Base-by-base conservation (phyloP, 768 basidiomycete species). In the Phanerodontia chrysosporium region DNA sequence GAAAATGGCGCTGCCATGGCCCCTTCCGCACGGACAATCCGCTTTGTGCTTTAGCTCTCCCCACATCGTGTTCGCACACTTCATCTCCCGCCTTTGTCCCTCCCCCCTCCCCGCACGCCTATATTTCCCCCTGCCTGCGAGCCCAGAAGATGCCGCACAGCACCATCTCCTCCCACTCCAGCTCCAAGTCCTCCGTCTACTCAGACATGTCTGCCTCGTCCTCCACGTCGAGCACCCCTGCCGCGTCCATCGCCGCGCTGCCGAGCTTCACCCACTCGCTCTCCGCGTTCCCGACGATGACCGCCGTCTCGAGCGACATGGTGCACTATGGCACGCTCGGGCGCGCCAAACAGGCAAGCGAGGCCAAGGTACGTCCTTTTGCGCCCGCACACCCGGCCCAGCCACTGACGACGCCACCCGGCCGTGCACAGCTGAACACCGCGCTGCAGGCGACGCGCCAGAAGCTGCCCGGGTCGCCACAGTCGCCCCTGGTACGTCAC, bases 251-350 rank as follows among this genome's bases (percentile, higher is more conserved):
- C 60, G 64, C 69, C 2, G 58, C 69, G 5, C 58, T 70, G 2
- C 69, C 69, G 18, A 68, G 67, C 60, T 63, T 70, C 60, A 62
- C 69, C 42, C 69, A 70, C 59, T 68, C 69, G 55, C 63, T 70
- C 45, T 68, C 69, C 7, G 48, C 65, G 22, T 66, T 70, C 65
- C 67, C 69, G 22, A 67, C 58, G 24, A 68, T 70, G 67, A 70
- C 69, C 55, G 24, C 61, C 24, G 67, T 70, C 44, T 60, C 66
- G 39, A 66, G 61, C 58, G 69, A 70, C 62, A 70, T 70, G 69
- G 65, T 70, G 29, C 62, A 67, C 65, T 66, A 67, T 63, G 66
- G 67, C 52, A 67, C 62, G 29, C 58, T 58, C 30, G 56, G 58
- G 21, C 60, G 64, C 13, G 66, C 66, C 45, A 68, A 67, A 64